Evolutionary conservation across 108 stramenopile species (phyloP).

Genomic region (Skeletonema grethae): DNA sequence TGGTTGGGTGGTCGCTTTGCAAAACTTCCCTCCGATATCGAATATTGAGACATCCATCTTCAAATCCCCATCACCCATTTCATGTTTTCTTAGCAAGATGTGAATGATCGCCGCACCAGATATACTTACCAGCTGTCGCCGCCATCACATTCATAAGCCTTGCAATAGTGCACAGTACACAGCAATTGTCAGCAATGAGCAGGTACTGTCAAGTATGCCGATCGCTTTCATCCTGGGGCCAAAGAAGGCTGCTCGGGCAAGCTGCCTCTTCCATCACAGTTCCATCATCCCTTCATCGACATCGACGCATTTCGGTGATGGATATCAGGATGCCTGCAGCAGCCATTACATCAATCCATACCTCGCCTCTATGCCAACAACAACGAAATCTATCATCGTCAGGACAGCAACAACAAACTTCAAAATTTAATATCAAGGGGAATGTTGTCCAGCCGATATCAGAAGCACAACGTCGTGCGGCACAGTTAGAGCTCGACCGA

Average conservation of each 20-base stretch:
- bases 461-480: constrained; percentile 41
- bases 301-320: background rate
- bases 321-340: background rate
- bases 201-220: background rate
- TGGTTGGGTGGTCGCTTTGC: too few species aligned
- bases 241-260: background rate
- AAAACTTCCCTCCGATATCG: too few species aligned
- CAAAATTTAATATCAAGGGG: constrained; percentile 4
- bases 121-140: too few species aligned
- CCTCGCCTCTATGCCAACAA: background rate
- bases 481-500: constrained; percentile 39
- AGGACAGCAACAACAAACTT: background rate
- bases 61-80: too few species aligned
- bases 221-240: background rate
- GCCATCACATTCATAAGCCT: background rate
- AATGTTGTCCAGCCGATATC: constrained; percentile 13
- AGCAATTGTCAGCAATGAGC: background rate
- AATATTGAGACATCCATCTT: too few species aligned
- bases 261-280: background rate
- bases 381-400: background rate
- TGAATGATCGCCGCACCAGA: too few species aligned
- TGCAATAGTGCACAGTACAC: background rate
- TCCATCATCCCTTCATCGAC: constrained; percentile 2
- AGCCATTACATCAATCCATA: background rate
- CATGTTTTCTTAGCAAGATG: too few species aligned